Evolutionary conservation across 345 rosid species (phyloP), one percentile per base, ranked within the genome.

Genomic region (Euphorbia peplus): DNA sequence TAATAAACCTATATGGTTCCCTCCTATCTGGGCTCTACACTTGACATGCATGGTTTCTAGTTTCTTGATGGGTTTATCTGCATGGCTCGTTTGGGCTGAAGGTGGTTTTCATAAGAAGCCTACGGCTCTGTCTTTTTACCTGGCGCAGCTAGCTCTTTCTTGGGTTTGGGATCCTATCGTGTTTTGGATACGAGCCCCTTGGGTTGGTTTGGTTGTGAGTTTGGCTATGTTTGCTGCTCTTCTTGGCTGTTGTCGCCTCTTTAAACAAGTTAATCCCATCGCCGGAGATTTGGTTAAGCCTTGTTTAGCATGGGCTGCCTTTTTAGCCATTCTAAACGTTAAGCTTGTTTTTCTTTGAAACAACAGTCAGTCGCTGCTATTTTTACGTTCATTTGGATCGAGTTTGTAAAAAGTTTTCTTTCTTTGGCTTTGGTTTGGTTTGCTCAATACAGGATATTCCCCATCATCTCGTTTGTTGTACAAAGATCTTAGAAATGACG

Each of bases 41-140:
- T 57, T 72, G 32, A 51, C 85, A 13, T 77, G 88, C 70, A 0
- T 88, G 66, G 74, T 61, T 10, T 83, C 87, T 13, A 81, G 81
- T 60, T 60, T 85, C 80, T 42, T 93, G 72, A 88, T 85, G 90
- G 88, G 90, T 2, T 82, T 91, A 22, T 88, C 98, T 21, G 84
- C 96, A 21, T 93, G 95, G 98, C 85, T 93, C 14, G 87, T 91
- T 5, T 93, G 97, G 98, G 97, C 90, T 1, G 96, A 88, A 50
- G 96, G 91, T 0, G 95, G 95, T 2, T 91, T 91, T 69, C 98
- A 89, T 77, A 78, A 62, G 68, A 79, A 76, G 21, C 88, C 91
- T 2, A 56, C 60, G 18, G 87, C 88, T 13, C 57, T 89, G 46
- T 82, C 71, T 44, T 79, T 87, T 12, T 91, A 82, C 74, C 42